These are phyloP conservation scores for Boletus edulis DNA, from an alignment of 768 basidiomycete species.

Conservation along the genomic window DNA sequence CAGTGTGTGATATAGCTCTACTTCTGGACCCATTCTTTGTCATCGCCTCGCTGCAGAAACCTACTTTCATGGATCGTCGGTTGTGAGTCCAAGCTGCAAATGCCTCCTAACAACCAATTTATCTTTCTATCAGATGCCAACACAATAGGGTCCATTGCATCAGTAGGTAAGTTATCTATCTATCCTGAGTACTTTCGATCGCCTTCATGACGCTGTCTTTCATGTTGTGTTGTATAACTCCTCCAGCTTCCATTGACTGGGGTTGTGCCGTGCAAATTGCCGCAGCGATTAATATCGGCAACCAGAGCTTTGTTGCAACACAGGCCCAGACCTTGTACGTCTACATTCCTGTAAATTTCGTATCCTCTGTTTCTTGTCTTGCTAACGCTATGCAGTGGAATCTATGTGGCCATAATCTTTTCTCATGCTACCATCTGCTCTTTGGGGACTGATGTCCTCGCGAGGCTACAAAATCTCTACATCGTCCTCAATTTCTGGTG, in stretches of 20 bases:
- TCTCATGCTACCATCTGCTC: slow-evolving; percentile 65
- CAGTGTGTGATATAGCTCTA: slow-evolving; percentile 42
- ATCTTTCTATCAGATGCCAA: slow-evolving; percentile 39
- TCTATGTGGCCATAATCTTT: slow-evolving; percentile 60
- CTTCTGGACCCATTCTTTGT: slow-evolving; percentile 64
- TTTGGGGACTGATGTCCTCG: slow-evolving; percentile 61
- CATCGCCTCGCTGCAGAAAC: slow-evolving; percentile 54
- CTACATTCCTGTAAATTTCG: background rate
- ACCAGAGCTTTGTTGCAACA: slow-evolving; percentile 38
- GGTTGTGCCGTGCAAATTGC: slow-evolving; percentile 62
- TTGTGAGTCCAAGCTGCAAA: slow-evolving; percentile 39
- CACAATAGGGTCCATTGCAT: slow-evolving; percentile 50
- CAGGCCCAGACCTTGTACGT: slow-evolving; percentile 45
- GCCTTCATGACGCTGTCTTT: slow-evolving; percentile 32
- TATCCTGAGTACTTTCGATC: background rate
- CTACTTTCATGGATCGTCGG: slow-evolving; percentile 71
- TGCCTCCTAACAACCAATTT: background rate
- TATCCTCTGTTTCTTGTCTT: background rate
- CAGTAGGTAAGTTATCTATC: slow-evolving; percentile 29
- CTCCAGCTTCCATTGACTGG: slow-evolving; percentile 61
- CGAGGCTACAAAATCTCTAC: slow-evolving; percentile 68
- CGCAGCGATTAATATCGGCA: slow-evolving; percentile 59
- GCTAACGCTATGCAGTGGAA: slow-evolving; percentile 43
- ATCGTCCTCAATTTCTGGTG: slow-evolving; percentile 66
- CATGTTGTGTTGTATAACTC: background rate